These are phyloP conservation scores for Sphagnum contortum DNA, from an alignment of 225 moss, liverwort and hornwort species.

Conservation along the genomic window DNA sequence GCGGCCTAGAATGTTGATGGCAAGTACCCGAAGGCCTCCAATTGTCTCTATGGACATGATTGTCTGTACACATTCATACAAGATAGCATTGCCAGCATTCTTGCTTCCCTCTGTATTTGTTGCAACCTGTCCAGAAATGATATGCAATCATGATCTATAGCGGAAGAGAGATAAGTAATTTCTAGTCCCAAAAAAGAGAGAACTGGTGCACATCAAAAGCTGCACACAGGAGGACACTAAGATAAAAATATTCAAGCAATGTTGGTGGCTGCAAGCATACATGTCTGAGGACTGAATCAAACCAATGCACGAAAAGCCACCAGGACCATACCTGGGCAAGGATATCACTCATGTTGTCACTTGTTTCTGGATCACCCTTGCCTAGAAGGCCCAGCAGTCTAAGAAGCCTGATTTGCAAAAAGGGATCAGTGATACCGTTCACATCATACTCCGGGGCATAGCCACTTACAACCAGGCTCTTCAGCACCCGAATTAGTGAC, in stretches of 20 bases:
- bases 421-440: constrained; percentile 46
- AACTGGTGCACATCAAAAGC: not conserved
- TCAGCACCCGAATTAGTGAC: constrained; percentile 33
- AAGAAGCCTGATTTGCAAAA: constrained; percentile 42
- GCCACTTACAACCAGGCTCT: constrained; percentile 50
- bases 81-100: constrained; percentile 58
- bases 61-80: constrained; percentile 53
- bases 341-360: constrained; percentile 57
- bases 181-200: not conserved
- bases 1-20: constrained; percentile 49
- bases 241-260: not conserved
- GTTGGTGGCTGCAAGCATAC: not conserved
- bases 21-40: constrained; percentile 43
- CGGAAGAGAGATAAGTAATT: not conserved
- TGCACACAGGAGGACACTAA: not conserved
- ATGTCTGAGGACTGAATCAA: not conserved
- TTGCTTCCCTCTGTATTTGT: constrained; percentile 58
- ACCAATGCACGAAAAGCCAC: not conserved
- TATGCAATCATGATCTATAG: not conserved
- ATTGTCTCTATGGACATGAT: constrained; percentile 59
- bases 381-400: constrained; percentile 45
- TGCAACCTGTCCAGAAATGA: constrained; percentile 28
- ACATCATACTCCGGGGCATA: constrained; percentile 58
- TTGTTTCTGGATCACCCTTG: constrained; percentile 42
- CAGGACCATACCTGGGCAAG: constrained; percentile 33